Evolutionary conservation across 2,329 filamentous ascomycete genomes (phyloP).

Genomic region (Periglandula ipomoeae): DNA sequence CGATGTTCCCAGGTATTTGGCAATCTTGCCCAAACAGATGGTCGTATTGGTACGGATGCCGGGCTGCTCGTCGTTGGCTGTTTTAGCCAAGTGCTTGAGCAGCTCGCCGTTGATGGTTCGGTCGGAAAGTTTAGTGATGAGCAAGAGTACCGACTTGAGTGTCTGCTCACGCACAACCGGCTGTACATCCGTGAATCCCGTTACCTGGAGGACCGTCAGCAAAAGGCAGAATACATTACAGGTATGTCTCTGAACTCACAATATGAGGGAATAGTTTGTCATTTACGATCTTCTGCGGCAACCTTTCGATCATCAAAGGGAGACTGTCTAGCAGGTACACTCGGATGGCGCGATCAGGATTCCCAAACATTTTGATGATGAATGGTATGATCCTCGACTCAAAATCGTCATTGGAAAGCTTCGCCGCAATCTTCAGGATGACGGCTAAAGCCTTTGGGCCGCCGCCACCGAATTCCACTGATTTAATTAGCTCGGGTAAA

Average conservation of each 20-base stretch:
- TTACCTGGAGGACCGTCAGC: constrained; percentile 46
- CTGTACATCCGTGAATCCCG: constrained; percentile 85
- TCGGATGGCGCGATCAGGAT: constrained; percentile 83
- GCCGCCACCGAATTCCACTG: constrained; percentile 95
- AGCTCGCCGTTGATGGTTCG: constrained; percentile 90
- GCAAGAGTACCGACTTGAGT: constrained; percentile 80
- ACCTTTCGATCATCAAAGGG: constrained; percentile 80
- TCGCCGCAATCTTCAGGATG: constrained; percentile 83
- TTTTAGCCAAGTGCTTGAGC: constrained; percentile 83
- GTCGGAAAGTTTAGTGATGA: constrained; percentile 85
- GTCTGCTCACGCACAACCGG: constrained; percentile 93
- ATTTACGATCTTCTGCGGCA: constrained; percentile 82
- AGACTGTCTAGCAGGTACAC: constrained; percentile 87
- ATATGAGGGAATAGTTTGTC: constrained; percentile 96
- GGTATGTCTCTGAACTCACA: constrained; percentile 36
- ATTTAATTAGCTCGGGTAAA: constrained; percentile 90
- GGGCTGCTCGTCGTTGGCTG: constrained; percentile 93
- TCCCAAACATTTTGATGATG: constrained; percentile 77
- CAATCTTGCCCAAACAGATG: constrained; percentile 93
- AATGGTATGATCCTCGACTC: constrained; percentile 76
- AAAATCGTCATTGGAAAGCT: constrained; percentile 84
- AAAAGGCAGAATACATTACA: neutral
- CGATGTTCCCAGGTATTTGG: constrained; percentile 70
- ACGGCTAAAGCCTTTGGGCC: constrained; percentile 83
- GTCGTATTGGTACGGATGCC: constrained; percentile 97